Percentiles rank a stretch among this genome's conserved stretches.
These are phyloP conservation scores for Neurospora sp. DNA, from an alignment of 495 filamentous ascomycete genomes.

Conservation along the genomic window DNA sequence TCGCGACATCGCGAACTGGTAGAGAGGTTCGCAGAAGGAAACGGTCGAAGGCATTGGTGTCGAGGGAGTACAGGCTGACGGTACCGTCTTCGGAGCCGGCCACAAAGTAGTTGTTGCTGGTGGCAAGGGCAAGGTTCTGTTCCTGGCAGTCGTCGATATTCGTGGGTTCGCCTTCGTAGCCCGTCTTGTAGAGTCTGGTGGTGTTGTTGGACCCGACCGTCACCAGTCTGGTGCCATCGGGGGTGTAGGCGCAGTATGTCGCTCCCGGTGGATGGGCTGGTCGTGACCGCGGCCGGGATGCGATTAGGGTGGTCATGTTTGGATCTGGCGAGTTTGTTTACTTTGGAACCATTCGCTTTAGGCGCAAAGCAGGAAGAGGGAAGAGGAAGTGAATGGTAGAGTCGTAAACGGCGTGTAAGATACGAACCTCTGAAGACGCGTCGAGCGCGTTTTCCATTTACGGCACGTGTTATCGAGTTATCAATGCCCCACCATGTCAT, in stretches of 20 bases:
- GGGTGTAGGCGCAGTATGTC: constrained; percentile 46
- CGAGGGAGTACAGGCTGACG: constrained; percentile 74
- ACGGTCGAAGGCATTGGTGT: constrained; percentile 63
- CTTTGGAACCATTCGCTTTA: neutral
- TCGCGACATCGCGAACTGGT: constrained; percentile 72
- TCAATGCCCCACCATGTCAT: constrained; percentile 1
- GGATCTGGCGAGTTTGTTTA: neutral
- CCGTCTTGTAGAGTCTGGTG: constrained; percentile 82
- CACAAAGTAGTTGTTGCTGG: constrained; percentile 75
- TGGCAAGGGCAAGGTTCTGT: constrained; percentile 64
- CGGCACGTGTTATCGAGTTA: neutral
- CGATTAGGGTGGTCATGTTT: constrained; percentile 39
- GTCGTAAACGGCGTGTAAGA: neutral
- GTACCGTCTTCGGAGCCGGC: constrained; percentile 88
- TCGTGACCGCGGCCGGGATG: constrained; percentile 35
- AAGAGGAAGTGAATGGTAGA: neutral
- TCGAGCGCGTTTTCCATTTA: constrained; percentile 25
- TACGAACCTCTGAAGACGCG: constrained; percentile 17
- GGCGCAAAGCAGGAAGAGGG: neutral
- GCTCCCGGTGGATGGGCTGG: constrained; percentile 44
- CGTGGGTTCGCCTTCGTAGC: constrained; percentile 78
- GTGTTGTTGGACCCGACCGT: constrained; percentile 87
- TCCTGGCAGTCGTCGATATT: constrained; percentile 85
- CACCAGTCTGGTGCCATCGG: constrained; percentile 49
- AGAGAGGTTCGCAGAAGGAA: constrained; percentile 74